Conservation (phyloP, 305 asterid species). For the Withania somnifera region DNA sequence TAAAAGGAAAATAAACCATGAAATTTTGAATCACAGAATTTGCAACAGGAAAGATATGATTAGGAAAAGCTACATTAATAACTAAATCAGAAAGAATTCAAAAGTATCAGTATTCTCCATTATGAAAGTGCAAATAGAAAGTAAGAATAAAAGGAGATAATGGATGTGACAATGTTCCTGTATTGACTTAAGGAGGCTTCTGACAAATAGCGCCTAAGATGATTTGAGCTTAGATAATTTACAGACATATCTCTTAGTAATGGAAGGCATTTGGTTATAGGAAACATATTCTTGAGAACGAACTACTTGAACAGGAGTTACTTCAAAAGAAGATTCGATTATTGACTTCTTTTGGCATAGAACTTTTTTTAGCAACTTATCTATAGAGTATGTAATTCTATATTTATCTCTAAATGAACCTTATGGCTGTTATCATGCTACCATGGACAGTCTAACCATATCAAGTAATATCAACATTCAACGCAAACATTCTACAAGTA, state of each 20-base stretch:
- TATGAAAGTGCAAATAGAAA: background rate
- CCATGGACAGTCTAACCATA: too few species aligned
- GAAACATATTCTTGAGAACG: background rate
- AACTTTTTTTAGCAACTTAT: background rate
- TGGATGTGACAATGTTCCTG: background rate
- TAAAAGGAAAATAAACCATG: too few species aligned
- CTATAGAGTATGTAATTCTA: too few species aligned
- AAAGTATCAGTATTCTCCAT: background rate
- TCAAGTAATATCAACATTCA: too few species aligned
- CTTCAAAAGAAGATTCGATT: too few species aligned
- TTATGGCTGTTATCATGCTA: too few species aligned
- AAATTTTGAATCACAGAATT: background rate
- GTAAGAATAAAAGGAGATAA: background rate
- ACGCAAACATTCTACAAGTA: too few species aligned
- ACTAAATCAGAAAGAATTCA: background rate
- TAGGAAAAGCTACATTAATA: background rate
- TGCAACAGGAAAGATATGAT: background rate
- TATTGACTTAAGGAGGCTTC: background rate
- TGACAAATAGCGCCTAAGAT: background rate
- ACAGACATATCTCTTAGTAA: background rate
- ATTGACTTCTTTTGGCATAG: too few species aligned
- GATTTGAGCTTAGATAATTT: too few species aligned
- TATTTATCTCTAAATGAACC: too few species aligned
- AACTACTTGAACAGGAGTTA: background rate
- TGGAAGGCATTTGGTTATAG: background rate